phyloP scores from a whole-genome alignment of 371 early-diverging fungal genomes.

The Actinomortierella ambigua region DNA sequence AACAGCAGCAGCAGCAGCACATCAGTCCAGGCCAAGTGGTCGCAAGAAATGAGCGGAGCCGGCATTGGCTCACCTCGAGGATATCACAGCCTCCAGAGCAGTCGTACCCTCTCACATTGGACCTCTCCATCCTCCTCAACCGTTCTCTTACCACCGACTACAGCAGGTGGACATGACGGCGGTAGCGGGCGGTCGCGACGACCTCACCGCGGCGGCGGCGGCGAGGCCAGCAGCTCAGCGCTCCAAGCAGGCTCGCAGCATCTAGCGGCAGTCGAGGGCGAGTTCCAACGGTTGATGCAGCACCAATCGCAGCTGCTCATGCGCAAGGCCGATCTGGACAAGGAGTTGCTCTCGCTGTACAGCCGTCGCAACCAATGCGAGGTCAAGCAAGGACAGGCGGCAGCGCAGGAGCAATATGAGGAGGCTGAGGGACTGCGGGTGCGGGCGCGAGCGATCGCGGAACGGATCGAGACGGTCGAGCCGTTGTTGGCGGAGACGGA shows the following conservation, averaged over 20 bases:
- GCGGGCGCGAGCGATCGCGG: slow-evolving; percentile 10
- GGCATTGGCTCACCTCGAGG: too few relatives aligned
- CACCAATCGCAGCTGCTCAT: slow-evolving; percentile 23
- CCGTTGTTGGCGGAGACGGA: slow-evolving; percentile 13
- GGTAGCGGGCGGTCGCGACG: too few relatives aligned
- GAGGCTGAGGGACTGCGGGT: slow-evolving; percentile 17
- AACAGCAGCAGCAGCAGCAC: too few relatives aligned
- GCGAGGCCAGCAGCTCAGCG: not conserved
- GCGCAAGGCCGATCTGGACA: slow-evolving; percentile 19
- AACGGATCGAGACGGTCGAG: slow-evolving; percentile 22
- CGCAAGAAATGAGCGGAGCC: too few relatives aligned
- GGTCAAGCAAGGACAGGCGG: slow-evolving; percentile 20
- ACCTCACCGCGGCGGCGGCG: not conserved
- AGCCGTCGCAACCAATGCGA: slow-evolving; percentile 24
- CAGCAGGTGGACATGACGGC: too few relatives aligned
- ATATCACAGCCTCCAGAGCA: too few relatives aligned
- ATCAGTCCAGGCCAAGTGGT: too few relatives aligned
- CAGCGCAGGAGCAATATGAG: slow-evolving; percentile 24
- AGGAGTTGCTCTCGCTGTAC: slow-evolving; percentile 30
- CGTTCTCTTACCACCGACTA: too few relatives aligned
- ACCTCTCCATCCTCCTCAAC: too few relatives aligned
- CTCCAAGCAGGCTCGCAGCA: slow-evolving; percentile 7
- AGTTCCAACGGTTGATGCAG: slow-evolving; percentile 24
- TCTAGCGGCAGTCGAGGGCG: slow-evolving; percentile 18
- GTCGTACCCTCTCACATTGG: too few relatives aligned